Percentiles rank a stretch among this genome's conserved stretches.
These are phyloP conservation scores for Starmerella kuoi DNA, from an alignment of 805 yeast species.

Conservation along the genomic window DNA sequence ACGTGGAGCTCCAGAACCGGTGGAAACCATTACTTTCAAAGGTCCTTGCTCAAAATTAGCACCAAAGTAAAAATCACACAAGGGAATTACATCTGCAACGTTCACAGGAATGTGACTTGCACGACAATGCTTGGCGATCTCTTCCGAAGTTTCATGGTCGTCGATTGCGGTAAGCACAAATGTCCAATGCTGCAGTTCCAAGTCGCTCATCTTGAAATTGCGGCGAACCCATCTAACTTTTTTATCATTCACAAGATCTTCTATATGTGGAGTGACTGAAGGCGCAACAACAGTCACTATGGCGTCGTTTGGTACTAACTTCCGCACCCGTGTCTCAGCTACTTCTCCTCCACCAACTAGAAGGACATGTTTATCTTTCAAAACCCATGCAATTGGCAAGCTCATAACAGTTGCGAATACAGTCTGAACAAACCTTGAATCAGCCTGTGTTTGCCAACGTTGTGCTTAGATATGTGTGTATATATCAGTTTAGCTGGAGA, in stretches of 20 bases:
- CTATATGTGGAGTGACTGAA: slow-evolving; percentile 35
- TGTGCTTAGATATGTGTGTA: too few species aligned
- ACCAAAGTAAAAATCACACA: slow-evolving; percentile 80
- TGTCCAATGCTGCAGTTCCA: slow-evolving; percentile 38
- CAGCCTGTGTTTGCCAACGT: too few species aligned
- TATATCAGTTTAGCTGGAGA: too few species aligned
- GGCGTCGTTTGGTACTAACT: slow-evolving; percentile 58
- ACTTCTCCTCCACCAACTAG: slow-evolving; percentile 63
- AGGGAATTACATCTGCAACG: slow-evolving; percentile 73
- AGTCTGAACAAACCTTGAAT: too few species aligned
- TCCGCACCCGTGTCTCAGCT: slow-evolving; percentile 56
- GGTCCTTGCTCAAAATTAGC: slow-evolving; percentile 61
- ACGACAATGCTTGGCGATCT: slow-evolving; percentile 42
- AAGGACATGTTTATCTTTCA: slow-evolving; percentile 43
- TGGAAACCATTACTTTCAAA: slow-evolving; percentile 67
- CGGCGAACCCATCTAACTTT: slow-evolving; percentile 15
- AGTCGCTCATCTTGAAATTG: slow-evolving; percentile 16
- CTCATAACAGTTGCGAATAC: slow-evolving; percentile 6
- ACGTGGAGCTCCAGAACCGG: slow-evolving; percentile 74
- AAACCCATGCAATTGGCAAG: slow-evolving; percentile 20
- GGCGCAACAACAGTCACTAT: slow-evolving; percentile 53
- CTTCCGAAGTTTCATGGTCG: slow-evolving; percentile 47
- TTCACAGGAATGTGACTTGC: slow-evolving; percentile 46
- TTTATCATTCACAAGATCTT: slow-evolving; percentile 29
- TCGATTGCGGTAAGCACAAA: slow-evolving; percentile 65